Percentiles rank a stretch among this genome's conserved stretches.
phyloP scores from a whole-genome alignment of 2,329 filamentous ascomycete genomes.

The Claviceps digitariae region DNA sequence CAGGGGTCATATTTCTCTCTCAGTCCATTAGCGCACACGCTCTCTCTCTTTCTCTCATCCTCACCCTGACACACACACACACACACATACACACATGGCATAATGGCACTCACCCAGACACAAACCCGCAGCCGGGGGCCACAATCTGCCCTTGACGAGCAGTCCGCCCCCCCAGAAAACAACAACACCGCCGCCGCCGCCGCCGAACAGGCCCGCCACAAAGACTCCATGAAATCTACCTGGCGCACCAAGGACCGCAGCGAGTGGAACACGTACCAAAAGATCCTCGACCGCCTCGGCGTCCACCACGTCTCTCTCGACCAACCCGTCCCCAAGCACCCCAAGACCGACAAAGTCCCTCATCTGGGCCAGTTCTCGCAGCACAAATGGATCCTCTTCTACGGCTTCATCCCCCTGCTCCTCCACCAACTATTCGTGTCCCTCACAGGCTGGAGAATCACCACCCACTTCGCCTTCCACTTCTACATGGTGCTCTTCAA shows the following conservation, averaged over 20 bases:
- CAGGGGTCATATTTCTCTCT: not conserved
- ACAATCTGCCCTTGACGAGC: not conserved
- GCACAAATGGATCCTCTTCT: slow-evolving; percentile 25
- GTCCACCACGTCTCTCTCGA: slow-evolving; percentile 16
- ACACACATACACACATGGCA: too few species aligned
- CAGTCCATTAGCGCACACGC: too few species aligned
- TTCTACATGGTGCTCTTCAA: slow-evolving; percentile 27
- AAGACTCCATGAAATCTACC: slow-evolving; percentile 28
- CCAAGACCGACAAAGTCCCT: slow-evolving; percentile 22
- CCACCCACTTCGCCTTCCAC: slow-evolving; percentile 16
- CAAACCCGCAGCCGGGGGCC: not conserved
- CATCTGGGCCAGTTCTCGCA: slow-evolving; percentile 19
- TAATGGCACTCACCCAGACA: not conserved
- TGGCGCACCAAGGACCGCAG: slow-evolving; percentile 17
- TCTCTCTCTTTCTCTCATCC: too few species aligned
- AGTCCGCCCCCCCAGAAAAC: not conserved
- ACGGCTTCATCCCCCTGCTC: slow-evolving; percentile 9
- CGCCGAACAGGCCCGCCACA: slow-evolving; percentile 6
- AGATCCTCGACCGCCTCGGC: slow-evolving; percentile 18
- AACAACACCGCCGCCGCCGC: too few species aligned
- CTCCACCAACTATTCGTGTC: slow-evolving; percentile 16
- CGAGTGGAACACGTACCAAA: slow-evolving; percentile 19
- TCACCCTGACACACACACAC: too few species aligned
- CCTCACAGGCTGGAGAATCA: slow-evolving; percentile 16
- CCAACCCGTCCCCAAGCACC: slow-evolving; percentile 22